phyloP scores from a whole-genome alignment of 1,139 yeast species.

The Spathaspora sp. region DNA sequence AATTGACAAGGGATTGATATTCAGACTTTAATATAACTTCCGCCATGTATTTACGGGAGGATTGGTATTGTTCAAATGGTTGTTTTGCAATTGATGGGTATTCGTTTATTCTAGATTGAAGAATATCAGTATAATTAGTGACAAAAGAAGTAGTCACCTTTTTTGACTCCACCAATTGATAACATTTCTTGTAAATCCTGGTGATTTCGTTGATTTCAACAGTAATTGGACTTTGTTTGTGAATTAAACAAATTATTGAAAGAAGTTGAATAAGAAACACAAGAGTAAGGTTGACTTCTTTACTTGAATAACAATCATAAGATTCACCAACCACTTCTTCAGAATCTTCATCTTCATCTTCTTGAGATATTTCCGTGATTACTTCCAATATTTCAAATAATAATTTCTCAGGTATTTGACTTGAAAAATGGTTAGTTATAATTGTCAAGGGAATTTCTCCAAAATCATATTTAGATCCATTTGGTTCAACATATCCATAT shows the following conservation, averaged over 20 bases:
- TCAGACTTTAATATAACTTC: slow-evolving; percentile 55
- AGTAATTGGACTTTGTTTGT: slow-evolving; percentile 29
- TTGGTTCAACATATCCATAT: slow-evolving; percentile 84
- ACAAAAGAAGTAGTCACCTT: slow-evolving; percentile 39
- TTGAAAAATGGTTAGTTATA: slow-evolving; percentile 34
- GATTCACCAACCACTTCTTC: slow-evolving; percentile 51
- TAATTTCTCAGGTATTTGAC: slow-evolving; percentile 18
- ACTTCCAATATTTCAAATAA: slow-evolving; percentile 32
- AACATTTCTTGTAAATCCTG: slow-evolving; percentile 46
- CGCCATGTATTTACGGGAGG: slow-evolving; percentile 42
- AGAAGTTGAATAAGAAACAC: slow-evolving; percentile 53
- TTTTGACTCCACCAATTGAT: slow-evolving; percentile 43
- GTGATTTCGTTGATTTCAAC: slow-evolving; percentile 36
- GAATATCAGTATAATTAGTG: slow-evolving; percentile 29
- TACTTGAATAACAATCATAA: slow-evolving; percentile 59
- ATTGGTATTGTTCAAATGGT: slow-evolving; percentile 12
- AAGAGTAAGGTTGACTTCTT: slow-evolving; percentile 59
- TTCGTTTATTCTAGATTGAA: slow-evolving; percentile 34
- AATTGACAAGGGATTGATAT: slow-evolving; percentile 44
- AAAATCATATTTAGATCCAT: slow-evolving; percentile 75
- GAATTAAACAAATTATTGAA: slow-evolving; percentile 40
- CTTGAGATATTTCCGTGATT: slow-evolving; percentile 21
- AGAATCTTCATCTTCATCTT: slow-evolving; percentile 41
- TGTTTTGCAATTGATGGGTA: slow-evolving; percentile 39
- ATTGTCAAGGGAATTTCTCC: slow-evolving; percentile 62